Conservation (phyloP, 257 asterid genomes). For the Nemophila menziesii region DNA sequence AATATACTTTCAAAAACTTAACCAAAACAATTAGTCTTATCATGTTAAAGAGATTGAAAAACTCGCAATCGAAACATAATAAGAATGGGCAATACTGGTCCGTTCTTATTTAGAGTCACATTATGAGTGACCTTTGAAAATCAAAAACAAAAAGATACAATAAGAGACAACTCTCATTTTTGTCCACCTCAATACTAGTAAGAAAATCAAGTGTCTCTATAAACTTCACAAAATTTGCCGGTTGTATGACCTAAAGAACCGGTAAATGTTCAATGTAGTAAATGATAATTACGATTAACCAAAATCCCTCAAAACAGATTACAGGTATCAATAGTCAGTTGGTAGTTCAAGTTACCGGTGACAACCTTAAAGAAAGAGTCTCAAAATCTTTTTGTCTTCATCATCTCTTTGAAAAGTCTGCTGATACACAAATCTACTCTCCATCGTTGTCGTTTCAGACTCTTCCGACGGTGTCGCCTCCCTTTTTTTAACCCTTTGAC, state of each 20-base stretch:
- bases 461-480: slow-evolving; percentile 40
- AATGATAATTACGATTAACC: too few relatives aligned
- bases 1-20: too few relatives aligned
- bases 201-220: slow-evolving; percentile 21
- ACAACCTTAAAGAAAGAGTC: slow-evolving; percentile 29
- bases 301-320: slow-evolving; percentile 4
- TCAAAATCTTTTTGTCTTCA: slow-evolving; percentile 31
- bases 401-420: slow-evolving; percentile 16
- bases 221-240: background rate
- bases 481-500: slow-evolving; percentile 23
- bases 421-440: slow-evolving; percentile 33
- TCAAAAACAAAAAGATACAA: background rate
- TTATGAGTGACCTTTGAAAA: slow-evolving; percentile 8
- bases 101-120: slow-evolving; percentile 8
- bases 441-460: slow-evolving; percentile 61
- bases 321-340: slow-evolving; percentile 1
- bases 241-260: slow-evolving; percentile 3
- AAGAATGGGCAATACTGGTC: background rate
- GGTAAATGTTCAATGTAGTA: slow-evolving; percentile 4
- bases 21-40: too few relatives aligned
- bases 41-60: too few relatives aligned
- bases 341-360: slow-evolving; percentile 2
- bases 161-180: slow-evolving; percentile 22
- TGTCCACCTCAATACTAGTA: slow-evolving; percentile 6
- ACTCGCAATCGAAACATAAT: too few relatives aligned